Evolutionary conservation across 2,329 filamentous ascomycete genomes (phyloP).

Genomic region (Aspergillus transmontanensis): DNA sequence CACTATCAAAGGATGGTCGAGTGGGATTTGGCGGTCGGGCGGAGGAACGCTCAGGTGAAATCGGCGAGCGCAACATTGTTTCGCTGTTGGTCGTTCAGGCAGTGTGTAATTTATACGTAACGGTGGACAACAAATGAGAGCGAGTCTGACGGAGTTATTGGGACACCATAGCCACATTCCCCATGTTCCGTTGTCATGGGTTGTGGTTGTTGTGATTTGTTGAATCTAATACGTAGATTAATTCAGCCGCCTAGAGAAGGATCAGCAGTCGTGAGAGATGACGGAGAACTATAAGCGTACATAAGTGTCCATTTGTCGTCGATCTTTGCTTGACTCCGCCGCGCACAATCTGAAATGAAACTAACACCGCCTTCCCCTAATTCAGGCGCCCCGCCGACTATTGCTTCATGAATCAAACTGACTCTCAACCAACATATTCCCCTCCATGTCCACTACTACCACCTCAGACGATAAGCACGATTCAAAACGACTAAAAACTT

Average conservation of each 20-base stretch:
- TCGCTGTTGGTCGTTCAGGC: neutral
- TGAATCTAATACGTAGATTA: neutral
- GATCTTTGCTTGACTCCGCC: conserved; percentile 4
- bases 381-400: neutral
- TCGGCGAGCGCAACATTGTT: conserved; percentile 25
- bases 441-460: neutral
- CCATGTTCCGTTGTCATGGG: neutral
- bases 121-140: neutral
- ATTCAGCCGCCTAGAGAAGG: conserved; percentile 1
- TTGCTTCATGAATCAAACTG: neutral
- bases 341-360: conserved; percentile 2
- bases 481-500: neutral
- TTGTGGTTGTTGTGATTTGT: neutral
- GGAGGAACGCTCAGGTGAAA: conserved; percentile 26
- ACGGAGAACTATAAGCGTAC: neutral
- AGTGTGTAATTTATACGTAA: conserved; percentile 7
- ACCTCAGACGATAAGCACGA: neutral
- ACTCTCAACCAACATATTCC: neutral
- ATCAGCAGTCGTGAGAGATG: neutral
- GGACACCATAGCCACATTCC: neutral
- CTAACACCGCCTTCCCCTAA: neutral
- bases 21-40: conserved; percentile 21
- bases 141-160: neutral
- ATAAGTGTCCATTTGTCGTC: neutral
- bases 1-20: conserved; percentile 34